Conservation (phyloP, 805 yeast genomes). For the Saccharomyces paradoxus region DNA sequence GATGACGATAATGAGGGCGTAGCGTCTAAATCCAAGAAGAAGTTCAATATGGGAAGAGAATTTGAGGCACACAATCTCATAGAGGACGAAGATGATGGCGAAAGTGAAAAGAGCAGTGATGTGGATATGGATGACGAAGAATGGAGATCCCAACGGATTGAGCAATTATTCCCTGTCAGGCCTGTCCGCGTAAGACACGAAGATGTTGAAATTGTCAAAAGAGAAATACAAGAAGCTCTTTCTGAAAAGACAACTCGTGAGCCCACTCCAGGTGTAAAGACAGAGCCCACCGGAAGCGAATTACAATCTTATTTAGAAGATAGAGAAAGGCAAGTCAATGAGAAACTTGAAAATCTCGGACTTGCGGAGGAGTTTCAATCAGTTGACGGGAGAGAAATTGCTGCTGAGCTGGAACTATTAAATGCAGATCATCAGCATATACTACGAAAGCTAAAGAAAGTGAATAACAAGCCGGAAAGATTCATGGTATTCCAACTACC, state of each 20-base stretch:
- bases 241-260: constrained; percentile 21
- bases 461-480: constrained; percentile 29
- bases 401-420: constrained; percentile 31
- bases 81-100: constrained; percentile 13
- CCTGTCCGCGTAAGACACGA: constrained; percentile 47
- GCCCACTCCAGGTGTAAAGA: constrained; percentile 23
- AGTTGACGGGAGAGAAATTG: constrained; percentile 28
- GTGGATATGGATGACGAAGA: constrained; percentile 22
- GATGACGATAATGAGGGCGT: constrained; percentile 30
- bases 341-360: constrained; percentile 24
- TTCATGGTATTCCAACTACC: constrained; percentile 36
- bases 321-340: constrained; percentile 22
- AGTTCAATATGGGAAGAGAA: constrained; percentile 58
- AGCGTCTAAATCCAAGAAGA: constrained; percentile 23
- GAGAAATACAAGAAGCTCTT: constrained; percentile 24
- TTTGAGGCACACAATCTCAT: constrained; percentile 38
- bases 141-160: constrained; percentile 20
- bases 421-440: constrained; percentile 36
- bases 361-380: constrained; percentile 25
- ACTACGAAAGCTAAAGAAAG: constrained; percentile 18
- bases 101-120: constrained; percentile 13
- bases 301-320: constrained; percentile 14
- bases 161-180: constrained; percentile 56
- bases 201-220: constrained; percentile 32
- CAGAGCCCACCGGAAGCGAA: constrained; percentile 14